phyloP scores from a whole-genome alignment of 805 yeast species.

The Brettanomyces nanus region DNA sequence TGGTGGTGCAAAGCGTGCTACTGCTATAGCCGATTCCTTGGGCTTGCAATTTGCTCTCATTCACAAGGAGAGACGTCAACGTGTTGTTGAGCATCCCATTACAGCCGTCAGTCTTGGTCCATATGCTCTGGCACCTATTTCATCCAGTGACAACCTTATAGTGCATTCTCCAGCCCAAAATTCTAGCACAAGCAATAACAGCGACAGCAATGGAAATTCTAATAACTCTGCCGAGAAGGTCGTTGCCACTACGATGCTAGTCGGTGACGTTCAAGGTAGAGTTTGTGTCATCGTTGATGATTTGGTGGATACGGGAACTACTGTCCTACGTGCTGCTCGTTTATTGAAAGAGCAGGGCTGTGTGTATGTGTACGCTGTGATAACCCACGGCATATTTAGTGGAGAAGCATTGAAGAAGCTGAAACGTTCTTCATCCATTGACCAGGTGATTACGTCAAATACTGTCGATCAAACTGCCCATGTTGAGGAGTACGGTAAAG shows the following conservation, averaged over 20 bases:
- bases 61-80: slow-evolving; percentile 80
- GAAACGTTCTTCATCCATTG: slow-evolving; percentile 52
- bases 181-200: neutral
- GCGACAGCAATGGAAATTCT: neutral
- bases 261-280: slow-evolving; percentile 84
- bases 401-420: slow-evolving; percentile 83
- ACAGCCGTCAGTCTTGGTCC: slow-evolving; percentile 9
- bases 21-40: slow-evolving; percentile 84
- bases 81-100: slow-evolving; percentile 22
- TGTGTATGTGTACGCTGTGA: slow-evolving; percentile 70
- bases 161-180: neutral
- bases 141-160: slow-evolving; percentile 17
- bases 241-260: slow-evolving; percentile 85
- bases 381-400: slow-evolving; percentile 88
- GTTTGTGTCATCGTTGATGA: slow-evolving; percentile 92
- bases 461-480: slow-evolving; percentile 79
- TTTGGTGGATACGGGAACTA: slow-evolving; percentile 85
- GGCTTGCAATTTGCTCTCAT: slow-evolving; percentile 89
- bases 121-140: slow-evolving; percentile 10
- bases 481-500: slow-evolving; percentile 41
- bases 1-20: slow-evolving; percentile 98
- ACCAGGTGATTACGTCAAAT: slow-evolving; percentile 81
- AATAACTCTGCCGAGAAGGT: slow-evolving; percentile 15
- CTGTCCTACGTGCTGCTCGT: slow-evolving; percentile 88
- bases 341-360: slow-evolving; percentile 92